Conservation (phyloP, 129 eudicot species). For the Escallonia rubra region DNA sequence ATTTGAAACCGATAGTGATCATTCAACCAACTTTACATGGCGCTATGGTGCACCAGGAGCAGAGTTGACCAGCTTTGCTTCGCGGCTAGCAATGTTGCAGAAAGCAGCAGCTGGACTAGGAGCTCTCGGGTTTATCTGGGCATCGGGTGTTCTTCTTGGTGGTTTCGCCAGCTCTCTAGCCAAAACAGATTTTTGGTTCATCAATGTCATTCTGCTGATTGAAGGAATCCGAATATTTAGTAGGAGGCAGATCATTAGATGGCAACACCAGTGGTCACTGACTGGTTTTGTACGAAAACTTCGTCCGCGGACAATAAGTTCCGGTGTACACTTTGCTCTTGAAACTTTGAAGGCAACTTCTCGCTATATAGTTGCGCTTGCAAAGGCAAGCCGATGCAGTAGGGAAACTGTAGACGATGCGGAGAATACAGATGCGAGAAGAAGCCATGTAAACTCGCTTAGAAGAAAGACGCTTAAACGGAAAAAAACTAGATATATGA, state of each 20-base stretch:
- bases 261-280: conserved; percentile 94
- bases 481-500: conserved; percentile 53
- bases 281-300: conserved; percentile 51
- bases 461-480: conserved; percentile 35
- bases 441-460: conserved; percentile 19
- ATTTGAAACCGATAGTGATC: too few species aligned
- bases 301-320: conserved; percentile 53
- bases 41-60: conserved; percentile 58
- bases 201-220: conserved; percentile 60
- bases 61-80: conserved; percentile 75
- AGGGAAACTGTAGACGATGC: conserved; percentile 12
- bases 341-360: too few species aligned
- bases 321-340: conserved; percentile 36
- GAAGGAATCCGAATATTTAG: conserved; percentile 86
- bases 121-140: conserved; percentile 93
- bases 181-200: conserved; percentile 77
- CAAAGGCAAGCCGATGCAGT: conserved; percentile 15
- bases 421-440: conserved; percentile 2
- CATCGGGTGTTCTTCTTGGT: conserved; percentile 89
- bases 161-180: conserved; percentile 85
- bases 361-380: too few species aligned
- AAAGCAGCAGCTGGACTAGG: conserved; percentile 86
- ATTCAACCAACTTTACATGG: too few species aligned
- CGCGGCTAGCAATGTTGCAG: conserved; percentile 76
- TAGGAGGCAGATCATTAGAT: conserved; percentile 88